These are phyloP conservation scores for Botrytis fragariae DNA, from an alignment of 2,329 filamentous ascomycete species.

Conservation along the genomic window DNA sequence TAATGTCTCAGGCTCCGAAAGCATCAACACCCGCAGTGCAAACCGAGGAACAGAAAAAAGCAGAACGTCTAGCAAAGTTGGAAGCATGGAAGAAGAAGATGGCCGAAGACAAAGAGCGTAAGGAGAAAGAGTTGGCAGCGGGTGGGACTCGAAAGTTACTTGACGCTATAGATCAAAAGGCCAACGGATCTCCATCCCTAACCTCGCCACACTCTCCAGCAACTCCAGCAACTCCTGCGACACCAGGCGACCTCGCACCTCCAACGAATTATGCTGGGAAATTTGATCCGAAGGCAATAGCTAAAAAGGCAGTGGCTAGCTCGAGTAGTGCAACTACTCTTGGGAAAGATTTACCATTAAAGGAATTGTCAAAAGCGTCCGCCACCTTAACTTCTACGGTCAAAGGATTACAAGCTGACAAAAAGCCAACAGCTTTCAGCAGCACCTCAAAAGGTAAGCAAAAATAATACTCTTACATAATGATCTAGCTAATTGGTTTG, in stretches of 20 bases:
- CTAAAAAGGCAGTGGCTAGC: slow-evolving; percentile 68
- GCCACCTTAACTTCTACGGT: slow-evolving; percentile 43
- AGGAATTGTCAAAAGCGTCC: slow-evolving; percentile 46
- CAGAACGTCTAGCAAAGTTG: slow-evolving; percentile 74
- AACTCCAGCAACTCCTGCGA: slow-evolving; percentile 46
- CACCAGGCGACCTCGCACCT: slow-evolving; percentile 50
- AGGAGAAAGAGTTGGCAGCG: slow-evolving; percentile 65
- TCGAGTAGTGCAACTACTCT: slow-evolving; percentile 54
- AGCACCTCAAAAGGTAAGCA: slow-evolving; percentile 42
- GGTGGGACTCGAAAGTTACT: slow-evolving; percentile 65
- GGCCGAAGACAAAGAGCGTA: slow-evolving; percentile 67
- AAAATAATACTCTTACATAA: background rate
- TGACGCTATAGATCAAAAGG: slow-evolving; percentile 71
- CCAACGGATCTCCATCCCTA: slow-evolving; percentile 44
- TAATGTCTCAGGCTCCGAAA: slow-evolving; percentile 50
- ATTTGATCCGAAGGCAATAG: slow-evolving; percentile 83
- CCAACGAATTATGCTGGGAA: slow-evolving; percentile 68
- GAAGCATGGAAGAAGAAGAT: slow-evolving; percentile 93
- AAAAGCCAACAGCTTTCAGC: slow-evolving; percentile 42
- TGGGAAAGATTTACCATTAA: slow-evolving; percentile 53
- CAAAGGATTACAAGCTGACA: slow-evolving; percentile 45
- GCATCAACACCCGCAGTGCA: slow-evolving; percentile 50
- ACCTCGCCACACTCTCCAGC: slow-evolving; percentile 53
- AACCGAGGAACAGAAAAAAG: slow-evolving; percentile 72
- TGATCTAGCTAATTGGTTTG: slow-evolving; percentile 23